Base-by-base conservation (phyloP, 176 grass and related monocot species). In the Aegilops bicornis region DNA sequence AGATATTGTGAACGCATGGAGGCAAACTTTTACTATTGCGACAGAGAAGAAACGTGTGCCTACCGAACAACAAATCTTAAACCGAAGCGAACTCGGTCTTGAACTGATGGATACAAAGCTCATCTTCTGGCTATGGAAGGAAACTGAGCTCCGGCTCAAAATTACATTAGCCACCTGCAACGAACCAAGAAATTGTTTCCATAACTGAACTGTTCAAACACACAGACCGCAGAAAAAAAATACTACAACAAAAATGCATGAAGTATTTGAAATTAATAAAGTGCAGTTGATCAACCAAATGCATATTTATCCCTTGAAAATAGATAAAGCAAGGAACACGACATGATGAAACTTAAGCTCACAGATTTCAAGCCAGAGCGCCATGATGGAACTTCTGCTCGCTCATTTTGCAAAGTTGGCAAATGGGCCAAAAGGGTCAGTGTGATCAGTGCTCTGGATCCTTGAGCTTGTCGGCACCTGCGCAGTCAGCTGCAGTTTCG, bases 11-110 rank as follows among this genome's bases (percentile, higher is more conserved):
- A 82, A 76, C 76, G 66, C 17, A 36, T 35, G 70, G 13, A 1
- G 8, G 30, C 16, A 3, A 54, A 54, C 27, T 19, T 52, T 35
- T 37, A 69, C 22, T 66, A 5, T 56, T 61, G 7, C 2, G 7
- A 79, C 15, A 80, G 48, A 64, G 31, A 62, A 84, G 43, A 52
- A 69, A 76, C 10, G 5, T 40, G 10, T 77, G 68, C 88, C 84
- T 90, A 95, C 93, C 81, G 80, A 89, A 78, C 93, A 95, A 29
- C 69, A 95, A 84, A 92, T 88, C 58, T 65, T 83, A 71, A 90
- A 86, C 43, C 90, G 64, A 48, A 72, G 78, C 12, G 39, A 47
- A 79, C 76, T 87, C 68, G 72, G 78, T 45, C 79, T 91, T 70
- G 87, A 90, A n/a, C 58, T 56, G 80, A 88, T 82, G 66, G 90